Conservation (phyloP, 2,329 filamentous ascomycete species). For the Cladosporium sp. region DNA sequence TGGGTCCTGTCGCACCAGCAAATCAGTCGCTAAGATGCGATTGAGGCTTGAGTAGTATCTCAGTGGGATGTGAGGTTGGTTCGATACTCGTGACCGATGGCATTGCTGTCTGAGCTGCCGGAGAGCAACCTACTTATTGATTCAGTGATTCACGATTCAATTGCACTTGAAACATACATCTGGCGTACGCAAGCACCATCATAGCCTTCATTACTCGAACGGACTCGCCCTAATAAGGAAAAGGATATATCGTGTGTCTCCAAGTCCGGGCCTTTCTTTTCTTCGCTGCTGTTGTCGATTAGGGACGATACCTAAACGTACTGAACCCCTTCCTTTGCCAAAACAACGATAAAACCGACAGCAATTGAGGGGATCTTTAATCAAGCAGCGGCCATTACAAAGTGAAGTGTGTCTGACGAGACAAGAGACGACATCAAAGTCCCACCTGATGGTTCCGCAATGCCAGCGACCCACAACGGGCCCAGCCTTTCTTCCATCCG, state of each 20-base stretch:
- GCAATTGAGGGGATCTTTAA: not conserved
- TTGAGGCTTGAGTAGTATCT: not conserved
- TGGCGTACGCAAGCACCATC: not conserved
- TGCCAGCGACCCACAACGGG: constrained; percentile 1
- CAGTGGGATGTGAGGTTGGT: not conserved
- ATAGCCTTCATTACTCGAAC: not conserved
- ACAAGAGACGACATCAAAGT: not conserved
- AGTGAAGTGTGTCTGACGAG: not conserved
- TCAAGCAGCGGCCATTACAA: not conserved
- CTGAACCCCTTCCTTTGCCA: not conserved
- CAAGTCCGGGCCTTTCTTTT: not conserved
- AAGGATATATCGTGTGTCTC: not conserved
- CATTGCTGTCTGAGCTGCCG: not conserved
- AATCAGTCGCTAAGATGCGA: not conserved
- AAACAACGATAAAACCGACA: not conserved
- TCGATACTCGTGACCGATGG: not conserved
- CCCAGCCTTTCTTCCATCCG: constrained; percentile 5
- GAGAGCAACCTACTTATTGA: not conserved
- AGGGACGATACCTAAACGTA: not conserved
- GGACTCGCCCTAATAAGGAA: not conserved
- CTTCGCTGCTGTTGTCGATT: not conserved
- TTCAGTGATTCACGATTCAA: not conserved
- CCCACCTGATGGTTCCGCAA: not conserved
- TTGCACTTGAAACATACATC: not conserved
- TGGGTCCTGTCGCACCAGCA: not conserved